A percentile compares a stretch with the other conserved stretches of the same genome.
Evolutionary conservation across 2,329 filamentous ascomycete genomes (phyloP).

Genomic region (Chrysosphaeria jannelii): DNA sequence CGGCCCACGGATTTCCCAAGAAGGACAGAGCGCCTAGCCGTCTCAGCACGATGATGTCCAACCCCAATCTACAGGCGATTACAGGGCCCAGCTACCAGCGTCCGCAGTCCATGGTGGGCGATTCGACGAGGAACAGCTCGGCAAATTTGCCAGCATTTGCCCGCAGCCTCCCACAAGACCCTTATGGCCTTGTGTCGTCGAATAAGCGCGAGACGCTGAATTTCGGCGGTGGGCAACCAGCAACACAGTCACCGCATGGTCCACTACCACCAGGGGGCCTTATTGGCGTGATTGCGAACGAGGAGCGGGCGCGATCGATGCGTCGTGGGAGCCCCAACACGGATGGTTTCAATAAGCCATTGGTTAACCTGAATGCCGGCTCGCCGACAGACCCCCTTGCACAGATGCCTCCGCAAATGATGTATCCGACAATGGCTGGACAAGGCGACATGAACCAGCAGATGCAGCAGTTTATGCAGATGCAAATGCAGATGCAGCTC

Average conservation of each 20-base stretch:
- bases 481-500: slow-evolving; percentile 90
- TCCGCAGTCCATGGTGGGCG: slow-evolving; percentile 23
- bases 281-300: slow-evolving; percentile 63
- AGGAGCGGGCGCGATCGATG: slow-evolving; percentile 52
- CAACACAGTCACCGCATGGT: slow-evolving; percentile 4
- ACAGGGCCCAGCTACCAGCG: slow-evolving; percentile 16
- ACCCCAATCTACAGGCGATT: slow-evolving; percentile 34
- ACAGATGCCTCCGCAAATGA: slow-evolving; percentile 19
- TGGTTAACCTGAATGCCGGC: slow-evolving; percentile 7
- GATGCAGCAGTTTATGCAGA: slow-evolving; percentile 70
- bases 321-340: slow-evolving; percentile 49
- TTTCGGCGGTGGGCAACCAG: slow-evolving; percentile 24
- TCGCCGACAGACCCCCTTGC: slow-evolving; percentile 16
- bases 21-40: slow-evolving; percentile 45
- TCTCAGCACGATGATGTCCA: slow-evolving; percentile 32
- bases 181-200: slow-evolving; percentile 49
- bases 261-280: slow-evolving; percentile 40
- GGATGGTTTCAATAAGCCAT: slow-evolving; percentile 14
- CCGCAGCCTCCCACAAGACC: slow-evolving; percentile 52
- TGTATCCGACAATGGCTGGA: slow-evolving; percentile 18
- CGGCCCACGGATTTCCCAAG: slow-evolving; percentile 65
- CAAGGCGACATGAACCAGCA: slow-evolving; percentile 48
- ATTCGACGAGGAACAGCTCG: no score
- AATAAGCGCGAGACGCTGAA: slow-evolving; percentile 45
- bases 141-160: slow-evolving; percentile 45